Evolutionary conservation across 257 asterid species (phyloP).

Genomic region (Primulina tabacum): DNA sequence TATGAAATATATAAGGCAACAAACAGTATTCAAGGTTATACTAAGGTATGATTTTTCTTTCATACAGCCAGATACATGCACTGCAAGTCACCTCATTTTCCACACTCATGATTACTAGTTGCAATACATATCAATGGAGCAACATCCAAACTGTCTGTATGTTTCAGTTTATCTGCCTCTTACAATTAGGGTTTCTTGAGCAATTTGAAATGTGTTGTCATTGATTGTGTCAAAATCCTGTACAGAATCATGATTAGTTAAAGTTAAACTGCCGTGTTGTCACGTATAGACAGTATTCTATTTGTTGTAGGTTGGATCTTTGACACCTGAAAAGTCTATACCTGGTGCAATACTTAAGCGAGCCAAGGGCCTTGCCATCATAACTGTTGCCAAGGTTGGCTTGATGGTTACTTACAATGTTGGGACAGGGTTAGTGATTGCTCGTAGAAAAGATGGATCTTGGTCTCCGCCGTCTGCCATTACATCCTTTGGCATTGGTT

Average conservation of each 20-base stretch:
- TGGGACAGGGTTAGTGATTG: slow-evolving; percentile 71
- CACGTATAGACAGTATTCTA: slow-evolving; percentile 1
- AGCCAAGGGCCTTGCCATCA: slow-evolving; percentile 74
- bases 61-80: not conserved
- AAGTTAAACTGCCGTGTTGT: not conserved
- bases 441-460: slow-evolving; percentile 71
- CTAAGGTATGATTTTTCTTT: slow-evolving; percentile 35
- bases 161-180: not conserved
- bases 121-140: not conserved
- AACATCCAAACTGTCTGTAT: not conserved
- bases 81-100: not conserved
- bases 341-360: slow-evolving; percentile 59
- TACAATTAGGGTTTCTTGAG: not conserved
- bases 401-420: slow-evolving; percentile 67
- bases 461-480: slow-evolving; percentile 86
- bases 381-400: slow-evolving; percentile 69
- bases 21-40: slow-evolving; percentile 58
- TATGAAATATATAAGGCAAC: slow-evolving; percentile 75
- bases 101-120: not conserved
- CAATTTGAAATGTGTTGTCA: not conserved
- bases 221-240: slow-evolving; percentile 3
- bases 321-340: slow-evolving; percentile 59
- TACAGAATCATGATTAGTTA: slow-evolving; percentile 1
- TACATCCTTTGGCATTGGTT: slow-evolving; percentile 67
- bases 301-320: slow-evolving; percentile 45